A percentile compares a stretch with the other conserved stretches of the same genome.
Conservation (phyloP, 805 yeast genomes). For the Yarrowia sp. region DNA sequence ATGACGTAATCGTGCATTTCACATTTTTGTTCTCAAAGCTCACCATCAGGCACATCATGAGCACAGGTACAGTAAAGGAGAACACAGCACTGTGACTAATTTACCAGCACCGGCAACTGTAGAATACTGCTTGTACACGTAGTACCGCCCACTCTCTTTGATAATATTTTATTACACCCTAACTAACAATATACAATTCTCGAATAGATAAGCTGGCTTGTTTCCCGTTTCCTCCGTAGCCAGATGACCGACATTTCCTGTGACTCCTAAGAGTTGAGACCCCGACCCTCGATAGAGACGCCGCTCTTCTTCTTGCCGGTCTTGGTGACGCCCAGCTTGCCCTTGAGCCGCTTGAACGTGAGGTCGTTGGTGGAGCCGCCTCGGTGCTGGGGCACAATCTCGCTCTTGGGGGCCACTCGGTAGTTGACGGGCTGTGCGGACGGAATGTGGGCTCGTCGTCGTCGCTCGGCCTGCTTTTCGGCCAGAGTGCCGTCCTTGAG, state of each 20-base stretch:
- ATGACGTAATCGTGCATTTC: not conserved
- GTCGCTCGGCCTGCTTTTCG: constrained; percentile 87
- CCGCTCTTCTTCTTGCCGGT: constrained; percentile 62
- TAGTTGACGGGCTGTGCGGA: constrained; percentile 86
- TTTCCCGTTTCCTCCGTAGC: not conserved
- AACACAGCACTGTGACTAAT: too few species aligned
- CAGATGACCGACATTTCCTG: not conserved
- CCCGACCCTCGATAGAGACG: constrained; percentile 79
- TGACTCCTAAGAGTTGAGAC: constrained; percentile 40
- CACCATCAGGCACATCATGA: too few species aligned
- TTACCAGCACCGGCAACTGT: too few species aligned
- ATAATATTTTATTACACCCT: constrained; percentile 2
- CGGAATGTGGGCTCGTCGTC: constrained; percentile 97
- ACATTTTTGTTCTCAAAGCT: too few species aligned
- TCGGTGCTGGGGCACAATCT: constrained; percentile 51
- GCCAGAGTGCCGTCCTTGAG: constrained; percentile 58
- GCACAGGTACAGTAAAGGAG: too few species aligned
- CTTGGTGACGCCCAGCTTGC: constrained; percentile 51
- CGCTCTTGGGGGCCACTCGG: constrained; percentile 84
- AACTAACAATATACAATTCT: constrained; percentile 14
- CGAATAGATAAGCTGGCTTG: constrained; percentile 16
- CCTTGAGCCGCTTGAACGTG: constrained; percentile 71
- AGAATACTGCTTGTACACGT: too few species aligned
- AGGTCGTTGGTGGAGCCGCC: constrained; percentile 22
- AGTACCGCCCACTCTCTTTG: too few species aligned